These are phyloP conservation scores for Atkinsonella hypoxylon DNA, from an alignment of 2,329 filamentous ascomycete species.

Conservation along the genomic window DNA sequence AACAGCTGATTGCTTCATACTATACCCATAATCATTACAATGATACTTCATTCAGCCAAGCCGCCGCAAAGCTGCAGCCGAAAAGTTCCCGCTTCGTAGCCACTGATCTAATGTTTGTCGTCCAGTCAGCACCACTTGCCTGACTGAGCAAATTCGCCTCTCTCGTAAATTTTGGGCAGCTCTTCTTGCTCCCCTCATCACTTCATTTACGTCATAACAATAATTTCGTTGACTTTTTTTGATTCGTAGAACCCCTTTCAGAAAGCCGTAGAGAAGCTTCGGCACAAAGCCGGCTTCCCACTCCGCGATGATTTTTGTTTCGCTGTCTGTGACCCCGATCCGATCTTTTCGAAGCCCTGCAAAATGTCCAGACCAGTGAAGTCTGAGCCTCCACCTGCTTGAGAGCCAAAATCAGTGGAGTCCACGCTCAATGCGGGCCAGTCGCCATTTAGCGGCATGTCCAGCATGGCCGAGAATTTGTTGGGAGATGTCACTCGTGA, in stretches of 20 bases:
- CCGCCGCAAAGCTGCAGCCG: constrained; percentile 18
- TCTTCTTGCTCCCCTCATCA: constrained; percentile 7
- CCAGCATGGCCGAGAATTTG: constrained; percentile 29
- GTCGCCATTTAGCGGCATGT: constrained; percentile 26
- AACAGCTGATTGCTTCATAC: background rate
- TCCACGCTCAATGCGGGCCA: constrained; percentile 25
- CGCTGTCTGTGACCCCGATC: constrained; percentile 28
- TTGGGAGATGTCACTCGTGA: constrained; percentile 33
- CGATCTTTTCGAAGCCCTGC: constrained; percentile 67
- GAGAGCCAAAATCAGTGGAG: constrained; percentile 26
- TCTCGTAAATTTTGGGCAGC: background rate
- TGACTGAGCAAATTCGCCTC: background rate
- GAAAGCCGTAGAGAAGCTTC: constrained; percentile 22
- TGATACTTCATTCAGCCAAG: constrained; percentile 11
- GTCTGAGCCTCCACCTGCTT: constrained; percentile 41
- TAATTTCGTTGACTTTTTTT: constrained; percentile 6
- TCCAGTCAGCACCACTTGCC: background rate
- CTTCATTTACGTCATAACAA: constrained; percentile 12
- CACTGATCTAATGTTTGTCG: background rate
- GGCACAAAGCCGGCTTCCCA: constrained; percentile 17
- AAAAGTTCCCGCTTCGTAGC: constrained; percentile 1
- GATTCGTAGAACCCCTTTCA: constrained; percentile 9
- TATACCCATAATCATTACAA: constrained; percentile 14
- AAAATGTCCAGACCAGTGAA: constrained; percentile 56
- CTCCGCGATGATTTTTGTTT: constrained; percentile 15